phyloP scores from a whole-genome alignment of 495 filamentous ascomycete genomes.

The Penicillium desertorum region DNA sequence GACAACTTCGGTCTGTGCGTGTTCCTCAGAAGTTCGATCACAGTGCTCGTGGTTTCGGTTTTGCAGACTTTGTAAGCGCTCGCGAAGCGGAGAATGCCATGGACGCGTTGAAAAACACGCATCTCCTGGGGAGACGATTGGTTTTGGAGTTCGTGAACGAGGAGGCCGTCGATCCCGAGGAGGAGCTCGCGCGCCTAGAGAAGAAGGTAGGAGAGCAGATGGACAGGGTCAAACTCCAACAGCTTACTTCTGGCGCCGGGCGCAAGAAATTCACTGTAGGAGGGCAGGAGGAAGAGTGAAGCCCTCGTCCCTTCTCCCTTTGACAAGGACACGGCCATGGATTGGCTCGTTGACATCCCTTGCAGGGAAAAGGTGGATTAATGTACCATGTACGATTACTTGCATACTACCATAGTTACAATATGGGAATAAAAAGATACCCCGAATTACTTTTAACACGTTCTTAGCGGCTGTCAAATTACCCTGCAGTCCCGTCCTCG shows the following conservation, averaged over 20 bases:
- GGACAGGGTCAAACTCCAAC: conserved; percentile 83
- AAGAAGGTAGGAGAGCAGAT: conserved; percentile 86
- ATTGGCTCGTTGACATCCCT: conserved; percentile 37
- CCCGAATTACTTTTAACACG: conserved; percentile 32
- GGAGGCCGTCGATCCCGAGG: conserved; percentile 86
- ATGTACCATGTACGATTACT: conserved; percentile 34
- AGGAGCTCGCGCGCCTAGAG: conserved; percentile 93
- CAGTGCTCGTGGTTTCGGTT: conserved; percentile 86
- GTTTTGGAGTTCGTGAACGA: conserved; percentile 86
- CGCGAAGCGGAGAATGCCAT: conserved; percentile 93
- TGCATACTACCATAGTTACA: conserved; percentile 21
- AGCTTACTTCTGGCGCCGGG: conserved; percentile 69
- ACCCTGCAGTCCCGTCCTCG: conserved; percentile 33
- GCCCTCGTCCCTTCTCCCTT: conserved; percentile 39
- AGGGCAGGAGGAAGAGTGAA: conserved; percentile 65
- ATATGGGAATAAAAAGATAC: conserved; percentile 29
- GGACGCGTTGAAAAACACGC: conserved; percentile 85
- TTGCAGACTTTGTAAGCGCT: conserved; percentile 91
- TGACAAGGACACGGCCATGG: conserved; percentile 27
- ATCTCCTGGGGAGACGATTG: conserved; percentile 83
- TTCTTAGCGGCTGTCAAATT: conserved; percentile 45
- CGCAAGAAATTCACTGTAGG: conserved; percentile 87
- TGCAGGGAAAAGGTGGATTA: conserved; percentile 32
- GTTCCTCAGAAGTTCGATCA: conserved; percentile 93
- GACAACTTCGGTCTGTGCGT: conserved; percentile 85